These are phyloP conservation scores for Decorospora gaudefroyi DNA, from an alignment of 2,329 filamentous ascomycete genomes.

Conservation along the genomic window DNA sequence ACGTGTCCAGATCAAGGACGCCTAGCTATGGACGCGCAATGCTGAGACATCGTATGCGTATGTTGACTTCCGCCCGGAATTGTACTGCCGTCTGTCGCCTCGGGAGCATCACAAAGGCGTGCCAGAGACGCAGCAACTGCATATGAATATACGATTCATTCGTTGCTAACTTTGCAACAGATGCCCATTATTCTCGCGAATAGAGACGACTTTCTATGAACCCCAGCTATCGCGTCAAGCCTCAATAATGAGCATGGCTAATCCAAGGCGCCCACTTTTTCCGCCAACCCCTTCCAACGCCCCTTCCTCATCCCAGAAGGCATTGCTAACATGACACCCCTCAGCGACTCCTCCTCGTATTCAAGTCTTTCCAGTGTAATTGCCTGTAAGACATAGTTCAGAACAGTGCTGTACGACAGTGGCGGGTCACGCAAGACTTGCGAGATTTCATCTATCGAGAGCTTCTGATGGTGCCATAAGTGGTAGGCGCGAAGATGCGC, in stretches of 20 bases:
- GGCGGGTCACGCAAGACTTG: slow-evolving; percentile 37
- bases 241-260: not conserved
- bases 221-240: not conserved
- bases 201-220: not conserved
- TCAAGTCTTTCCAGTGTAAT: slow-evolving; percentile 36
- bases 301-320: slow-evolving; percentile 30
- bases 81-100: too few species aligned
- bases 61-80: too few species aligned
- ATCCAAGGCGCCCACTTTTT: slow-evolving; percentile 24
- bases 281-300: slow-evolving; percentile 33
- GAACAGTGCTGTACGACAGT: slow-evolving; percentile 35
- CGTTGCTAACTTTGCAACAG: too few species aligned
- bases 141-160: too few species aligned
- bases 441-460: slow-evolving; percentile 31
- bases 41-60: slow-evolving; percentile 4
- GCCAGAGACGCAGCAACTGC: too few species aligned
- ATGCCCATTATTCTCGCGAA: too few species aligned
- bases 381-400: slow-evolving; percentile 39
- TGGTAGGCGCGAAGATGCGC: slow-evolving; percentile 43
- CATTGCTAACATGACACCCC: slow-evolving; percentile 25
- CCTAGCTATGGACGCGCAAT: slow-evolving; percentile 5
- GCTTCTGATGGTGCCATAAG: slow-evolving; percentile 39
- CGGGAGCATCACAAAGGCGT: too few species aligned
- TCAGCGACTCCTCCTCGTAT: slow-evolving; percentile 30
- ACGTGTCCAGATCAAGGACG: not conserved